Evolutionary conservation across 2,329 filamentous ascomycete genomes (phyloP).

Genomic region (Cercospora sp.): DNA sequence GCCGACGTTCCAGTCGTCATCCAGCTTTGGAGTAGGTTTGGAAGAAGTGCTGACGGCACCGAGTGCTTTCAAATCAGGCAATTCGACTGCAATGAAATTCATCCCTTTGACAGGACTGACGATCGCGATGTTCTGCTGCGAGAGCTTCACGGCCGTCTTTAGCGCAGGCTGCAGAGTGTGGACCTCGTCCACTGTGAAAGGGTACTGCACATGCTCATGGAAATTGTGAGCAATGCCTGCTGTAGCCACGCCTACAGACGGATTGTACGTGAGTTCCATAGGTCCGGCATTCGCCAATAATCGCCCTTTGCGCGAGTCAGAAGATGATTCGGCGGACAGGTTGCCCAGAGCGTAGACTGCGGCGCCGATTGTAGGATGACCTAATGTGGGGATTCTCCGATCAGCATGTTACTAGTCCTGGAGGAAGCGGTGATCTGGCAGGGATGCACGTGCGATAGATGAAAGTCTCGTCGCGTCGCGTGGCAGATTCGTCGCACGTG

Average conservation of each 20-base stretch:
- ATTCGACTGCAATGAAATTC: conserved; percentile 66
- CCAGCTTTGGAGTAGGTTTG: conserved; percentile 42
- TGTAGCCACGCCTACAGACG: conserved; percentile 49
- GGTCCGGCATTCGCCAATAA: conserved; percentile 49
- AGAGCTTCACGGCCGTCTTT: background rate
- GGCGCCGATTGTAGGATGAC: conserved; percentile 60
- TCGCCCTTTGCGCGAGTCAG: conserved; percentile 30
- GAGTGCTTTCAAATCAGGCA: conserved; percentile 62
- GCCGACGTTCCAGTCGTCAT: conserved; percentile 54
- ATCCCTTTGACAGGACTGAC: conserved; percentile 68
- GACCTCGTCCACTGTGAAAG: conserved; percentile 36
- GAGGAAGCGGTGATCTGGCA: background rate
- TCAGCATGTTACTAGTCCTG: conserved; percentile 6
- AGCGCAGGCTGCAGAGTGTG: conserved; percentile 43
- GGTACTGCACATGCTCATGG: conserved; percentile 55
- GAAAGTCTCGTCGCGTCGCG: background rate
- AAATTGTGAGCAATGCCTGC: conserved; percentile 68
- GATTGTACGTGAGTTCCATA: conserved; percentile 42
- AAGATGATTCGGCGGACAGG: conserved; percentile 27
- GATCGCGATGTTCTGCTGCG: conserved; percentile 31
- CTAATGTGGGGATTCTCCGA: conserved; percentile 14
- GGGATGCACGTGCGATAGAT: background rate
- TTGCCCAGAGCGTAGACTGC: conserved; percentile 50
- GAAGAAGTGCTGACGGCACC: conserved; percentile 43
- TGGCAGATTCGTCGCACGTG: background rate